Conservation (phyloP, 495 filamentous ascomycete genomes). For the Hypoxylon cercidicola region DNA sequence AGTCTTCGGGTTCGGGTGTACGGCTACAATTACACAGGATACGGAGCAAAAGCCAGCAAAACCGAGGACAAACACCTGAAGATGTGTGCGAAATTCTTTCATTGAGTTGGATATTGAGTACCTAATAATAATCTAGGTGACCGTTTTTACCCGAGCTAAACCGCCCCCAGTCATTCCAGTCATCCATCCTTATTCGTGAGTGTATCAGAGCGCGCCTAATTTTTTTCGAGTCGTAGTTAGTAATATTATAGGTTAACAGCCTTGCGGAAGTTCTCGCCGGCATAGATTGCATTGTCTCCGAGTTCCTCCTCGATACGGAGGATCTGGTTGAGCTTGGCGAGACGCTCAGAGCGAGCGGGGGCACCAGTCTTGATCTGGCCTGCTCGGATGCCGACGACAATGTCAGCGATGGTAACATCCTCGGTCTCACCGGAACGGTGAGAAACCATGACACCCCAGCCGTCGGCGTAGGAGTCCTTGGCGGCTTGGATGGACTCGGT, state of each 20-base stretch:
- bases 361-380: slow-evolving; percentile 99
- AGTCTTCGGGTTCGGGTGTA: slow-evolving; percentile 22
- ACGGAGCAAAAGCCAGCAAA: slow-evolving; percentile 1
- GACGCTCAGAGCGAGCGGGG: slow-evolving; percentile 92
- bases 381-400: slow-evolving; percentile 92
- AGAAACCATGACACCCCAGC: slow-evolving; percentile 99
- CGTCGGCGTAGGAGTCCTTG: slow-evolving; percentile 96
- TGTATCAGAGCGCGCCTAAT: slow-evolving; percentile 35
- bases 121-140: slow-evolving; percentile 41
- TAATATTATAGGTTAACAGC: slow-evolving; percentile 80
- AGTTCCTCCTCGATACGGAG: slow-evolving; percentile 99
- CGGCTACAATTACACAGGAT: slow-evolving; percentile 7
- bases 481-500: slow-evolving; percentile 99
- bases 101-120: slow-evolving; percentile 35
- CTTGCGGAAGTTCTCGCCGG: slow-evolving; percentile 89
- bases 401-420: slow-evolving; percentile 98
- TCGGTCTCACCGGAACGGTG: slow-evolving; percentile 99
- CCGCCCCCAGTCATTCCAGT: slow-evolving; percentile 35
- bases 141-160: slow-evolving; percentile 45
- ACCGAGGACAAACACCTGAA: background rate
- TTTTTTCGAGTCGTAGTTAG: slow-evolving; percentile 5
- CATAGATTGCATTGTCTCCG: slow-evolving; percentile 87
- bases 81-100: slow-evolving; percentile 28
- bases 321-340: slow-evolving; percentile 99
- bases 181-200: slow-evolving; percentile 44